phyloP scores from a whole-genome alignment of 1,139 yeast genomes.

The Candida buenavistaensis region DNA sequence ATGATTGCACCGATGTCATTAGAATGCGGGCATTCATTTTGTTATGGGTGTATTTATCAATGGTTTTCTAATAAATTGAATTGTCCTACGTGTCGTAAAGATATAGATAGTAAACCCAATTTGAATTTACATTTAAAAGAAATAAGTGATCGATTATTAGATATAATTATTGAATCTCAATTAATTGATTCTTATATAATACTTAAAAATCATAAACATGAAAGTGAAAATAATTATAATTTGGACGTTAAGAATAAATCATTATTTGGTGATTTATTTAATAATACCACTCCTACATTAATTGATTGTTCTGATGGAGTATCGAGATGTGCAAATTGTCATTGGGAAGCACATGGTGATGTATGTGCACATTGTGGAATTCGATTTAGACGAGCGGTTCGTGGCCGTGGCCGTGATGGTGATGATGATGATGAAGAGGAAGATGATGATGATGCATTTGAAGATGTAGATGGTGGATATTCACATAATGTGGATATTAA shows the following conservation, averaged over 20 bases:
- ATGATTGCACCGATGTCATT: constrained; percentile 46
- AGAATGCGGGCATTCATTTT: constrained; percentile 47
- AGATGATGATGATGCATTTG: constrained; percentile 19
- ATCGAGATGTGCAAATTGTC: constrained; percentile 75
- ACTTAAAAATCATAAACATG: constrained; percentile 22
- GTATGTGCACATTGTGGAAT: constrained; percentile 57
- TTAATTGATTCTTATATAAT: constrained; percentile 18
- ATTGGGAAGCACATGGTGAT: constrained; percentile 73
- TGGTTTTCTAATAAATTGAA: constrained; percentile 52
- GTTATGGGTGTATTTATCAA: constrained; percentile 47
- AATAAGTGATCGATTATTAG: constrained; percentile 37
- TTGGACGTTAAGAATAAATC: constrained; percentile 34
- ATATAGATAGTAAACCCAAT: constrained; percentile 42
- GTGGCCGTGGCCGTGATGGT: constrained; percentile 21
- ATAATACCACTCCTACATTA: constrained; percentile 44
- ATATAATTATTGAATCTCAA: constrained; percentile 26
- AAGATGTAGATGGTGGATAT: constrained; percentile 12
- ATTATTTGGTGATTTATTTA: constrained; percentile 52
- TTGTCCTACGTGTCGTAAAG: constrained; percentile 58
- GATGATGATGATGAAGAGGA: constrained; percentile 24
- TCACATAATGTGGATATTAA: constrained; percentile 17
- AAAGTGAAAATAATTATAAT: constrained; percentile 32
- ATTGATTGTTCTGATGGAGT: constrained; percentile 75
- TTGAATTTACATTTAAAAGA: constrained; percentile 45
- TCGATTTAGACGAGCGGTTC: constrained; percentile 26